Base-by-base conservation (phyloP, 2,329 filamentous ascomycete genomes). In the Aotearoamyces nothofagi region DNA sequence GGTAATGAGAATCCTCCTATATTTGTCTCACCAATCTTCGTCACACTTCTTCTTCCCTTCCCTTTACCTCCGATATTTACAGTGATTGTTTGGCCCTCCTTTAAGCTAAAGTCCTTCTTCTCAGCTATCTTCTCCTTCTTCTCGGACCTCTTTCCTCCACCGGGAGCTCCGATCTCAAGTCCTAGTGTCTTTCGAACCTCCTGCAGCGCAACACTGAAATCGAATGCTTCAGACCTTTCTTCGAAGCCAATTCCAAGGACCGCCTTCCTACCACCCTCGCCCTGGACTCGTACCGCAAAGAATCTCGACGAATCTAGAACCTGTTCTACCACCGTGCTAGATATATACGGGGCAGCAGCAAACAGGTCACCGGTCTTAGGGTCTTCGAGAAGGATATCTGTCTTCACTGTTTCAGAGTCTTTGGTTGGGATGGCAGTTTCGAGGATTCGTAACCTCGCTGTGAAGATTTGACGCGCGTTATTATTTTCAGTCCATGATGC, bases 31-130 rank as follows among this genome's bases (percentile, higher is more conserved):
- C 27, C 33, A 40, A 36, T 31, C 14, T 25, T 17, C 22, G 29
- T 27, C 8, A 24, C 23, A 23, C 37, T 41, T 27, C 44, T 44
- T 29, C 47, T 44, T 2, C 45, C 42, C 19, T 34, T 39, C 7
- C 40, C 44, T 19, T 60, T 66, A 13, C 71, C 69, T 4, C 69
- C 72, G 29, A 90, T 63, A 49, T 79, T 81, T 39, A 92, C 74
- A 14, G 76, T 82, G 42, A 92, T 92, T 11, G 79, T 92, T 62
- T 93, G 78, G 8, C 83, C 83, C 35, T 86, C 82, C 52, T 92
- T 92, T 38, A 93, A 52, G 44, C 79, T 86, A 47, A 83, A 84
- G 46, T 92, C 83, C 39, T 67, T 69, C 54, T 73, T 76, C 45
- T 69, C 66, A 25, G 53, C 45, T 5, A 35, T 32, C 32, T 53